Evolutionary conservation across 177 flowering plant genomes (phyloP), one percentile per base, ranked within the genome.

Genomic region (Vitis hybrid): DNA sequence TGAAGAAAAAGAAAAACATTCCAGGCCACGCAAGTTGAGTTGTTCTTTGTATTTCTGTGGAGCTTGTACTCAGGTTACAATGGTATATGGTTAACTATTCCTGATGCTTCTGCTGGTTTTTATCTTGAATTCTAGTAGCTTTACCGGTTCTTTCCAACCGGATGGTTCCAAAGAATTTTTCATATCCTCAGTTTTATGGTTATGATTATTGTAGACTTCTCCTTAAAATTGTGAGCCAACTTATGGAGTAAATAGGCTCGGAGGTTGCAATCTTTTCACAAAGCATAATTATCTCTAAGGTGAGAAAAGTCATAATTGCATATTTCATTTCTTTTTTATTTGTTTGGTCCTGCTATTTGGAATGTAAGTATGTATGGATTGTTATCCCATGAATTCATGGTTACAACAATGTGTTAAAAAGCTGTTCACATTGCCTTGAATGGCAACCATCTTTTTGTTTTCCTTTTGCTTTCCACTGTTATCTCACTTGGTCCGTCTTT

Each of bases 111-210:
- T 20, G 20, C 15, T 68, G 49, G 45, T 15, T 31, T 59, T 66
- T 45, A 45, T 50, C 14, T 53, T 13, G 9, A 14, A 57, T 3
- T 51, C 59, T 53, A 54, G 2, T 66, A 22, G 68, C 20, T 14
- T 13, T 63, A 60, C 12, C 22, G 50, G 16, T 50, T 65, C n/a
- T 73, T 71, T 74, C 39, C 60, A 57, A 71, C 86, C 92, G 99
- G 97, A 89, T 92, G 99, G 99, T 68, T 90, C 95, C 63, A 93
- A 87, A 79, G 79, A 86, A 69, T 82, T 93, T 65, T 66, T 75
- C 68, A 87, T 26, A 26, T 26, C 29, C 29, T 26, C 29, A 26
- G 29, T 26, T 26, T 26, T 26, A 26, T 26, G 5, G 29, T 26
- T 26, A 26, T 26, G 29, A 26, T 26, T 26, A 26, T 26, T 26